Evolutionary conservation across 768 basidiomycete genomes (phyloP).

Genomic region (Omphalotus guepiniiformis): DNA sequence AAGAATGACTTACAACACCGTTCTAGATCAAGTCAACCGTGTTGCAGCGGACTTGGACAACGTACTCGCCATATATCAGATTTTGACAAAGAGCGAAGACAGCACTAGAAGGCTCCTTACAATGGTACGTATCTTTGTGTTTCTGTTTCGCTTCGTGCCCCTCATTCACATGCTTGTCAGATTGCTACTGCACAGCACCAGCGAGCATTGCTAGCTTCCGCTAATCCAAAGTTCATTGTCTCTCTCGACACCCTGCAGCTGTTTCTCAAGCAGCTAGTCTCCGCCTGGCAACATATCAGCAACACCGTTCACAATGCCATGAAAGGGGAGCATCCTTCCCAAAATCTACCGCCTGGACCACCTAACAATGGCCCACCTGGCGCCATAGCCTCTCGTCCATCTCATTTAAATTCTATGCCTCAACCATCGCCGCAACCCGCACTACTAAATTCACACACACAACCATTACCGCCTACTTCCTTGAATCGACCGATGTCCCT

Average conservation of each 20-base stretch:
- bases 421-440: conserved; percentile 14
- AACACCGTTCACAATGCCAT: conserved; percentile 7
- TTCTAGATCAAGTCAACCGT: conserved; percentile 47
- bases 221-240: conserved; percentile 39
- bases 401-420: too few relatives aligned
- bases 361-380: neutral
- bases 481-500: neutral
- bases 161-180: conserved; percentile 13
- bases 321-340: conserved; percentile 3
- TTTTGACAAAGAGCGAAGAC: conserved; percentile 44
- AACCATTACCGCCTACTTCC: neutral
- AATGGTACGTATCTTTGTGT: conserved; percentile 42
- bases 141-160: conserved; percentile 8
- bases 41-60: conserved; percentile 43
- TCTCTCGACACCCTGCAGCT: conserved; percentile 33
- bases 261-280: conserved; percentile 41
- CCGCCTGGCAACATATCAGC: conserved; percentile 12
- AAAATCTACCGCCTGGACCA: conserved; percentile 3
- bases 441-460: conserved; percentile 16
- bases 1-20: conserved; percentile 44
- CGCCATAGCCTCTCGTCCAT: too few relatives aligned
- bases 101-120: conserved; percentile 44
- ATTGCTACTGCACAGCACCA: conserved; percentile 31
- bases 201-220: conserved; percentile 30
- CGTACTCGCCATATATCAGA: conserved; percentile 43